Base-by-base conservation (phyloP, 2,329 filamentous ascomycete species). In the Dichotomopilus funicola region DNA sequence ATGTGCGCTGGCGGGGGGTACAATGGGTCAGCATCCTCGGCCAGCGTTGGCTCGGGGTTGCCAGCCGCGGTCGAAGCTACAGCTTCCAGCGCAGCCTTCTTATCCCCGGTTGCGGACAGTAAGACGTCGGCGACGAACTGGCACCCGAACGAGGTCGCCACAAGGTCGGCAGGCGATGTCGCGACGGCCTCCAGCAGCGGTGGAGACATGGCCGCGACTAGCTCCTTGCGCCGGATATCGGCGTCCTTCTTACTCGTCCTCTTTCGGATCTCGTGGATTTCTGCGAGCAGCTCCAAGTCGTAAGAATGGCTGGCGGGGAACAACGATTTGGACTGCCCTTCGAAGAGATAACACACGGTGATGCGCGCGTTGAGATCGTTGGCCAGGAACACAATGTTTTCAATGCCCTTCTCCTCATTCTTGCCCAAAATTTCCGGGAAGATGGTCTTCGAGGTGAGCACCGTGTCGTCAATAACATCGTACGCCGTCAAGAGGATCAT, bases 401-500 rank as follows among this genome's bases (percentile, higher is more conserved):
- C 80, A 2, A 79, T 74, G 37, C 83, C 76, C 55, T 79, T 78
- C 54, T 85, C 77, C 31, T 80, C 77, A 58, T 84, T 82, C 65
- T 89, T 88, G 60, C 86, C 88, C 13, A 96, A 73, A 10, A 99
- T 77, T 71, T 97, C 92, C 0, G 89, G 79, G 71, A 96, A 90
- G 61, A 99, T 88, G 36, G 88, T 79, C 74, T 95, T 97, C 50
- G 85, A 79, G 3, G 85, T 89, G 66, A 96, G 78, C 61, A 95
- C 91, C 8, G 94, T 99, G 69, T 99, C 94, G 64, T 99, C 94
- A 49, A 96, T 85, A 49, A 96, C 86, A 65, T 97, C 94, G 68
- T 91, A 91, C 1, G 90, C 89, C 1, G 91, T 80, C 54, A 97
- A 78, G 37, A 99, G 82, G 53, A 97, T 81, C 59, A 86, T 78